Evolutionary conservation across 2,329 filamentous ascomycete species (phyloP).

Genomic region (Colletotrichum sp.): DNA sequence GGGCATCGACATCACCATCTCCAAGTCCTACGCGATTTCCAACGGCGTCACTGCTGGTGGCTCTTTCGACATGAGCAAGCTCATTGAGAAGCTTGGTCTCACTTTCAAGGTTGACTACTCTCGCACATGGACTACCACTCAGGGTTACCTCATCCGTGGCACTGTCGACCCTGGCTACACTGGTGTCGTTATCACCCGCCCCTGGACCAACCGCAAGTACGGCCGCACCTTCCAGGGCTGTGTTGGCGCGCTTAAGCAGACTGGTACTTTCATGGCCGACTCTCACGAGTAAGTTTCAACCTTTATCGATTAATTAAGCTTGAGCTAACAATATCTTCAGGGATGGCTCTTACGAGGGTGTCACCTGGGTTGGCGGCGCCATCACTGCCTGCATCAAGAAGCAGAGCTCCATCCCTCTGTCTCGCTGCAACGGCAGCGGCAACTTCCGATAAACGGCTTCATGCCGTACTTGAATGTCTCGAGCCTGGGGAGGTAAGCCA

Average conservation of each 20-base stretch:
- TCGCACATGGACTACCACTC: constrained; percentile 9
- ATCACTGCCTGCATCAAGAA: constrained; percentile 11
- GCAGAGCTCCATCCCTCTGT: not conserved
- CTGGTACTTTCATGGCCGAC: constrained; percentile 15
- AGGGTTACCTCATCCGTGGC: constrained; percentile 6
- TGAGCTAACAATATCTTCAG: not conserved
- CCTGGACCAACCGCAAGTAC: constrained; percentile 18
- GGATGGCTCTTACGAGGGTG: constrained; percentile 11
- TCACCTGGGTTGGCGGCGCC: constrained; percentile 4
- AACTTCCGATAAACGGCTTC: not conserved
- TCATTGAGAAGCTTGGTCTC: constrained; percentile 4
- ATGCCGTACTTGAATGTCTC: not conserved
- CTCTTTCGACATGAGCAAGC: not conserved
- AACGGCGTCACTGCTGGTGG: not conserved
- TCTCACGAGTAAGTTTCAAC: not conserved
- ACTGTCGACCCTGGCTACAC: constrained; percentile 8
- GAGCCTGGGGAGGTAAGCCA: not conserved
- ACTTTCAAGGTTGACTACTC: not conserved
- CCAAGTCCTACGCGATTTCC: constrained; percentile 7
- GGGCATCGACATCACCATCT: constrained; percentile 12
- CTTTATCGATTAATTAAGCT: not conserved
- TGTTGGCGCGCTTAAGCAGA: not conserved
- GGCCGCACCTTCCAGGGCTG: constrained; percentile 19
- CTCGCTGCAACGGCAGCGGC: not conserved
- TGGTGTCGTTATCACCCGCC: constrained; percentile 6